Percentiles rank a stretch among this genome's conserved stretches.
Conservation (phyloP, 2,329 filamentous ascomycete species). For the Sporothrix dimorphospora region DNA sequence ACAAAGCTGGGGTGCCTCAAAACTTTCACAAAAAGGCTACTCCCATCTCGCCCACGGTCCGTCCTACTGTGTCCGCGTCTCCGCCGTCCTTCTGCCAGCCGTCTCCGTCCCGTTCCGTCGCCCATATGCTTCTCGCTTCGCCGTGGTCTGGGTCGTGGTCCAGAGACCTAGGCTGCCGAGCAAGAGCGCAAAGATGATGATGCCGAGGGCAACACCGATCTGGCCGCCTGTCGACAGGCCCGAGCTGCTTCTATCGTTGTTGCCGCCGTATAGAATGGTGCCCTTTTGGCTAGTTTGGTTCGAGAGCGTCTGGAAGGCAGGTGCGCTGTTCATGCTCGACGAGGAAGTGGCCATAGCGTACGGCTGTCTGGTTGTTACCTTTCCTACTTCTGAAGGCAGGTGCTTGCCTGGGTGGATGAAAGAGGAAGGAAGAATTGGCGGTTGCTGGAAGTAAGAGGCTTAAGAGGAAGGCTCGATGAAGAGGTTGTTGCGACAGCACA, state of each 20-base stretch:
- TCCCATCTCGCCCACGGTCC: not conserved
- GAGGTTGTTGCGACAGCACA: not conserved
- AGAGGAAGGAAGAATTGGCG: not conserved
- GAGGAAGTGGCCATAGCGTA: not conserved
- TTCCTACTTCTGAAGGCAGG: not conserved
- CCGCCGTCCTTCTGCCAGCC: not conserved
- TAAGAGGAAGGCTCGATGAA: not conserved
- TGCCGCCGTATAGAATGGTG: not conserved
- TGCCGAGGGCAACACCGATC: slow-evolving; percentile 28
- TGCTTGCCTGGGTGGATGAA: no score
- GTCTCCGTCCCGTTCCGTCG: not conserved
- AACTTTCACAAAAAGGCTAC: not conserved
- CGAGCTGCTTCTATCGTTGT: not conserved
- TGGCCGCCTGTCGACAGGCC: slow-evolving; percentile 19
- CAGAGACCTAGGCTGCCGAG: slow-evolving; percentile 30
- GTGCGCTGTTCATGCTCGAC: not conserved
- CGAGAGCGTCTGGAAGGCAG: not conserved
- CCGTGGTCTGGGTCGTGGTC: slow-evolving; percentile 26
- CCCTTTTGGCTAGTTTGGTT: not conserved
- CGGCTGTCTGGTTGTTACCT: not conserved
- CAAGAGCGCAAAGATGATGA: slow-evolving; percentile 27
- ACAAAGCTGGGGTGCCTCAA: not conserved
- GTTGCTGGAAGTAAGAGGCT: not conserved
- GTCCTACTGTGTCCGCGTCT: not conserved
- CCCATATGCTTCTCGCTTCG: not conserved